Evolutionary conservation across 106 monocot species (phyloP), one percentile per base, ranked within the genome.

Genomic region (Ottelia alismoides): DNA sequence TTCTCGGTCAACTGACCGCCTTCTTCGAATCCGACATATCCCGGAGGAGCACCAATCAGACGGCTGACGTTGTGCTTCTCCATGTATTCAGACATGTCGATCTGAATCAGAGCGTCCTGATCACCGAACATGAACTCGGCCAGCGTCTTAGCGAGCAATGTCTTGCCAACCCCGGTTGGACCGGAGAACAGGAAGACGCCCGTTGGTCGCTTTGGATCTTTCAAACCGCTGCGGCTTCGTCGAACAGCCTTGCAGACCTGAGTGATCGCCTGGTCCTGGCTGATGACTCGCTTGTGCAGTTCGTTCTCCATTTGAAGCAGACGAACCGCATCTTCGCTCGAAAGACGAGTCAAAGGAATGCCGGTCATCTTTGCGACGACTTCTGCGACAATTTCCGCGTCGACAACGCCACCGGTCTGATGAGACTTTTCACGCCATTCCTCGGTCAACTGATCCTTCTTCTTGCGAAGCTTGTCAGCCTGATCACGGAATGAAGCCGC

Each of bases 21-120:
- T 47, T 47, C 1, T 47, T 20, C 10, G n/a, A n/a, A n/a, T n/a
- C n/a, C n/a, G n/a, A n/a, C n/a, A n/a, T n/a, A n/a, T n/a, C 87
- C 87, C 21, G 87, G 82, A 2, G 87, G 87, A 7, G 87, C 87
- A 40, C 87, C 82, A 25, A 88, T 88, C 0, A 88, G 75, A 0
- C 82, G 48, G 0, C 82, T 53, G 20, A 88, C 82, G 0, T 82
- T 82, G 30, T 88, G 82, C 60, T 82, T 82, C 73, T 83, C 78
- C 87, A 88, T 88, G 53, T 88, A 88, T 47, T 88, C 87, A 0
- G 82, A 82, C 87, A 88, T 88, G 52, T 88, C 87, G 1, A 88
- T 78, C 11, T 74, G 68, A 28, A 88, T 47, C 0, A 87, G 55
- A 3, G 82, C 65, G n/a, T 75, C 78, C 47, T 87, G 78, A 45